These are phyloP conservation scores for Candolleomyces eurysporus DNA, from an alignment of 768 basidiomycete species.

Conservation along the genomic window DNA sequence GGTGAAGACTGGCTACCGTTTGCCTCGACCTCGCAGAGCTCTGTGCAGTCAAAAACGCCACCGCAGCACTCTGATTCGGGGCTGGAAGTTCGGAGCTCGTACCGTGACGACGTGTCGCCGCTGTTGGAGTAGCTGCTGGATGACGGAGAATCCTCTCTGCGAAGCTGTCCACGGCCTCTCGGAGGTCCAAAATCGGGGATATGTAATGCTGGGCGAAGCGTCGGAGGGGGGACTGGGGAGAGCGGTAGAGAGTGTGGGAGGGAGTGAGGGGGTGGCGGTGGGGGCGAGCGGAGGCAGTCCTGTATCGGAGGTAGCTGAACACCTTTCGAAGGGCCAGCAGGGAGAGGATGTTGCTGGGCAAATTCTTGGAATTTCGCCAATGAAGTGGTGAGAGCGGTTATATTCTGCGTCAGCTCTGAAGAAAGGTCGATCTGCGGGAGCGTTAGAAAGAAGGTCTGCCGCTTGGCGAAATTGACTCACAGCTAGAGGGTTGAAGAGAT, in stretches of 20 bases:
- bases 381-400: conserved; percentile 47
- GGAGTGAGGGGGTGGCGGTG: conserved; percentile 25
- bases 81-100: conserved; percentile 21
- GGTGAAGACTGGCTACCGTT: conserved; percentile 11
- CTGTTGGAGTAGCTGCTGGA: conserved; percentile 5
- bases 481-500: conserved; percentile 25
- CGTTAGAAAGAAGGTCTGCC: not conserved
- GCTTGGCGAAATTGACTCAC: conserved; percentile 21
- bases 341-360: conserved; percentile 19
- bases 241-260: conserved; percentile 18
- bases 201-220: not conserved
- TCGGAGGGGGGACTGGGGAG: not conserved
- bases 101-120: not conserved
- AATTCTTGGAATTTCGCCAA: conserved; percentile 53
- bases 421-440: conserved; percentile 47
- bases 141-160: conserved; percentile 29
- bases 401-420: conserved; percentile 47
- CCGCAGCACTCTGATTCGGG: conserved; percentile 45
- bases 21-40: conserved; percentile 31
- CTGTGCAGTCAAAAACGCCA: conserved; percentile 48
- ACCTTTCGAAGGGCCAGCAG: conserved; percentile 7
- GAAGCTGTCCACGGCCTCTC: conserved; percentile 29
- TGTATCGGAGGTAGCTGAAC: conserved; percentile 10
- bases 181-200: conserved; percentile 2
- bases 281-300: conserved; percentile 11